A percentile compares a stretch with the other conserved stretches of the same genome.
Evolutionary conservation across 129 eudicot species (phyloP).

Genomic region (Erigeron canadensis): DNA sequence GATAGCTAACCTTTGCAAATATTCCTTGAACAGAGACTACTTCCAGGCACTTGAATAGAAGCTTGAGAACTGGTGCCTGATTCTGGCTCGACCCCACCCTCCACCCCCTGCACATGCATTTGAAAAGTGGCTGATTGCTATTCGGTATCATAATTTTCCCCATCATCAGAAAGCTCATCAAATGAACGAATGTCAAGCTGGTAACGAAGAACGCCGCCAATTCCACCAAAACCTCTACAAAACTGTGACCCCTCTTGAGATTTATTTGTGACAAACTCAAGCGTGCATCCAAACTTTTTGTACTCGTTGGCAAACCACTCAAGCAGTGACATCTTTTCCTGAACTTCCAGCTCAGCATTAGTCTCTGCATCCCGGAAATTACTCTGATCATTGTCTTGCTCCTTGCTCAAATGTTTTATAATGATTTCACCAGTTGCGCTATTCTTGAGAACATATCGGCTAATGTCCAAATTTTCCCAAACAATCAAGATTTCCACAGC

Average conservation of each 20-base stretch:
- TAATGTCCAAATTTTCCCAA: slow-evolving; percentile 43
- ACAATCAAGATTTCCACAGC: slow-evolving; percentile 46
- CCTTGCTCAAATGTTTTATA: slow-evolving; percentile 39
- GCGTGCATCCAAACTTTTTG: slow-evolving; percentile 36
- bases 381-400: slow-evolving; percentile 36
- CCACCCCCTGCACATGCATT: slow-evolving; percentile 23
- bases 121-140: slow-evolving; percentile 35
- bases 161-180: slow-evolving; percentile 45
- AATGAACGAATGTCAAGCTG: slow-evolving; percentile 38
- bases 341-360: slow-evolving; percentile 39
- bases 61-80: slow-evolving; percentile 13
- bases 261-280: slow-evolving; percentile 46
- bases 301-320: slow-evolving; percentile 46
- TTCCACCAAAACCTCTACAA: slow-evolving; percentile 49
- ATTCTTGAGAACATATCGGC: slow-evolving; percentile 32
- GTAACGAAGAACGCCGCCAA: slow-evolving; percentile 47
- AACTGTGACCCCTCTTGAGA: slow-evolving; percentile 43
- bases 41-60: background rate
- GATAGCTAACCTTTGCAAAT: slow-evolving; percentile 15
- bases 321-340: slow-evolving; percentile 30
- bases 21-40: background rate
- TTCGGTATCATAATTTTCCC: slow-evolving; percentile 39
- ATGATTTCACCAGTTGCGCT: slow-evolving; percentile 23
- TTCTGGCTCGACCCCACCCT: slow-evolving; percentile 28
- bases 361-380: slow-evolving; percentile 32